phyloP scores from a whole-genome alignment of 2,329 filamentous ascomycete genomes.

The Talaromyces rugulosus region DNA sequence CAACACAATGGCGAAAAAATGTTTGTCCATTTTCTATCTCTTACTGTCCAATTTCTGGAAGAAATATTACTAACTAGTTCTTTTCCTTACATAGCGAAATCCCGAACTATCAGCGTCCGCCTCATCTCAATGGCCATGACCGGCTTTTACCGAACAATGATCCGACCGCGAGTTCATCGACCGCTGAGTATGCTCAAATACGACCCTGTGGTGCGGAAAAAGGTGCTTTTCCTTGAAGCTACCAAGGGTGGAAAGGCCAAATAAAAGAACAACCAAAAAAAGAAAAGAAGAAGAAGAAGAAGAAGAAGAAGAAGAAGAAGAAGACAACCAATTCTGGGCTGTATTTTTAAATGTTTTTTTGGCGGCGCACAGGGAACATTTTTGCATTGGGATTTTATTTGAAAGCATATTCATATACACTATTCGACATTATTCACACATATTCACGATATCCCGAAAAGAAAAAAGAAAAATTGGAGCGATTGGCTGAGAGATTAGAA shows the following conservation, averaged over 20 bases:
- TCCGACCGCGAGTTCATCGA: conserved; percentile 71
- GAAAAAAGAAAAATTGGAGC: not conserved
- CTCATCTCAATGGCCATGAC: conserved; percentile 98
- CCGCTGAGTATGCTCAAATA: conserved; percentile 99
- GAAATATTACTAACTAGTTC: not conserved
- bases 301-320: not conserved
- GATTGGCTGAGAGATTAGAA: not conserved
- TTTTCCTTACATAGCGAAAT: conserved; percentile 61
- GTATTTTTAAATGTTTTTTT: not conserved
- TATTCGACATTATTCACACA: not conserved
- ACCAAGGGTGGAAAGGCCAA: conserved; percentile 67
- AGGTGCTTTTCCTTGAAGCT: conserved; percentile 92
- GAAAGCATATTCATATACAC: not conserved
- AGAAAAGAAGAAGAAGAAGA: not conserved
- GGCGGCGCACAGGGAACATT: not conserved
- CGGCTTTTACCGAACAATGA: conserved; percentile 91
- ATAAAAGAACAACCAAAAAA: conserved; percentile 17
- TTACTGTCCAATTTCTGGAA: not conserved
- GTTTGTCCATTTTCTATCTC: not conserved
- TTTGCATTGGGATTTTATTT: not conserved
- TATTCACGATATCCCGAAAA: not conserved
- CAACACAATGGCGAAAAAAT: conserved; percentile 13
- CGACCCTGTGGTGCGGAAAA: conserved; percentile 92
- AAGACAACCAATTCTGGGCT: not conserved
- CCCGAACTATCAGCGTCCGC: conserved; percentile 86